These are phyloP conservation scores for Escovopsis sp. DNA, from an alignment of 2,329 filamentous ascomycete genomes.

Conservation along the genomic window DNA sequence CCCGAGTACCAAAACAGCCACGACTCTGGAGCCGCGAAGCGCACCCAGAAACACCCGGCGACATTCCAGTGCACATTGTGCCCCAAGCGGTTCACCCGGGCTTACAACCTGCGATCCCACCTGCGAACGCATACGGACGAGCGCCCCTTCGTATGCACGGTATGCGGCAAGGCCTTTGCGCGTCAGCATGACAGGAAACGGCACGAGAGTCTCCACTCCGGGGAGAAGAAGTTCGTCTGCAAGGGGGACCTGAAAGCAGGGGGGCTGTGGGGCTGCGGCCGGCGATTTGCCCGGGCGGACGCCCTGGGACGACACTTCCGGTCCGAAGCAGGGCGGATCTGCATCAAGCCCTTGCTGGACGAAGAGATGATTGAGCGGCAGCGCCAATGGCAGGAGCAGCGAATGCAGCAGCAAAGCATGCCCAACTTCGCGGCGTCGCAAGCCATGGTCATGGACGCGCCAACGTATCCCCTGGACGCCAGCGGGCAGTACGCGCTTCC, in stretches of 20 bases:
- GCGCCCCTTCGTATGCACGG: conserved; percentile 89
- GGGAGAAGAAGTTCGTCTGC: conserved; percentile 98
- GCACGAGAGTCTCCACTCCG: conserved; percentile 88
- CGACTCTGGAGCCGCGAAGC: conserved; percentile 48
- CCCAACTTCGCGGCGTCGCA: conserved; percentile 41
- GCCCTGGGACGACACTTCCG: conserved; percentile 89
- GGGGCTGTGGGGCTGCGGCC: conserved; percentile 81
- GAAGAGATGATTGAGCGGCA: conserved; percentile 81
- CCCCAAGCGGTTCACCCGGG: conserved; percentile 88
- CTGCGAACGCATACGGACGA: conserved; percentile 94
- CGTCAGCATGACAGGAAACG: conserved; percentile 94
- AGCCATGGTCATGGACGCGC: conserved; percentile 43
- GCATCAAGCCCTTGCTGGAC: conserved; percentile 92
- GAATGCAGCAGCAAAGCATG: conserved; percentile 48
- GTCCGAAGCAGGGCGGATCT: conserved; percentile 86
- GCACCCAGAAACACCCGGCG: conserved; percentile 93
- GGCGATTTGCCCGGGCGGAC: conserved; percentile 88
- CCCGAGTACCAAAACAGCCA: conserved; percentile 62
- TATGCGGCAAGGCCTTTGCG: conserved; percentile 94
- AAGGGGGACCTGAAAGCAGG: conserved; percentile 75
- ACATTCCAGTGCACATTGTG: conserved; percentile 92
- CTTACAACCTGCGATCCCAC: conserved; percentile 92
- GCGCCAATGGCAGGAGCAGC: conserved; percentile 57
- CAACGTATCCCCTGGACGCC: conserved; percentile 41
- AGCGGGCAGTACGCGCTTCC: conserved; percentile 56